Evolutionary conservation across 2,329 filamentous ascomycete species (phyloP).

Genomic region (Neonectria magnoliae): DNA sequence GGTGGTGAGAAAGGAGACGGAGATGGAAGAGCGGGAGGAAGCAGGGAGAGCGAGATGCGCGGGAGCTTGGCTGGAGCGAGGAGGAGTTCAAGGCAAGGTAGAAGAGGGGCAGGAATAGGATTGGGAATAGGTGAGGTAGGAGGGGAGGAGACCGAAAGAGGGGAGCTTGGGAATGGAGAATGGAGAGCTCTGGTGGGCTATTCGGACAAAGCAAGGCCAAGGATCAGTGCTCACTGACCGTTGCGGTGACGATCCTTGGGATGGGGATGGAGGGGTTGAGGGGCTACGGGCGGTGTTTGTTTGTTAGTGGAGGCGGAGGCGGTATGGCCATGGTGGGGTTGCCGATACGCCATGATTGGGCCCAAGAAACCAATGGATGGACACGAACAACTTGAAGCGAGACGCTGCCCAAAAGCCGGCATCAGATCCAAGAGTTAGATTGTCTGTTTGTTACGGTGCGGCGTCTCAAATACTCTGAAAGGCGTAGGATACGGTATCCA

Average conservation of each 20-base stretch:
- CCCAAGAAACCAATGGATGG: neutral
- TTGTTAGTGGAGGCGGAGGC: slow-evolving; percentile 16
- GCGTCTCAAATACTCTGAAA: neutral
- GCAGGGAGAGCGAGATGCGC: slow-evolving; percentile 8
- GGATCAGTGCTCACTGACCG: neutral
- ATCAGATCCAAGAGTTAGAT: neutral
- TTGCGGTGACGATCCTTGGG: slow-evolving; percentile 45
- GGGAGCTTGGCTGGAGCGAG: slow-evolving; percentile 22
- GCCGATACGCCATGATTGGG: slow-evolving; percentile 15
- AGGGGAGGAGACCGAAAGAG: slow-evolving; percentile 32
- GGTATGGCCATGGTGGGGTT: slow-evolving; percentile 9
- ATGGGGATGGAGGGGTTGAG: slow-evolving; percentile 34
- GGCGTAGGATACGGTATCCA: neutral
- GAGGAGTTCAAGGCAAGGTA: slow-evolving; percentile 29
- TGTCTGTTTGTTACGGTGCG: slow-evolving; percentile 11
- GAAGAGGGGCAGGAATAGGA: slow-evolving; percentile 19
- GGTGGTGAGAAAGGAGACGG: slow-evolving; percentile 8
- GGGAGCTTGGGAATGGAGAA: slow-evolving; percentile 39
- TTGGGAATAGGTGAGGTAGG: slow-evolving; percentile 19
- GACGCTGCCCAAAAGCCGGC: slow-evolving; percentile 2
- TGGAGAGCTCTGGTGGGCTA: slow-evolving; percentile 30
- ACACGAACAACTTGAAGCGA: slow-evolving; percentile 1
- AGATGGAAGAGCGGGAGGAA: slow-evolving; percentile 8
- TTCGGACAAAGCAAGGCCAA: neutral
- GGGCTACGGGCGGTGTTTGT: slow-evolving; percentile 44